A percentile compares a stretch with the other conserved stretches of the same genome.
phyloP scores from a whole-genome alignment of 768 basidiomycete genomes.

The Termitomyces sp. region DNA sequence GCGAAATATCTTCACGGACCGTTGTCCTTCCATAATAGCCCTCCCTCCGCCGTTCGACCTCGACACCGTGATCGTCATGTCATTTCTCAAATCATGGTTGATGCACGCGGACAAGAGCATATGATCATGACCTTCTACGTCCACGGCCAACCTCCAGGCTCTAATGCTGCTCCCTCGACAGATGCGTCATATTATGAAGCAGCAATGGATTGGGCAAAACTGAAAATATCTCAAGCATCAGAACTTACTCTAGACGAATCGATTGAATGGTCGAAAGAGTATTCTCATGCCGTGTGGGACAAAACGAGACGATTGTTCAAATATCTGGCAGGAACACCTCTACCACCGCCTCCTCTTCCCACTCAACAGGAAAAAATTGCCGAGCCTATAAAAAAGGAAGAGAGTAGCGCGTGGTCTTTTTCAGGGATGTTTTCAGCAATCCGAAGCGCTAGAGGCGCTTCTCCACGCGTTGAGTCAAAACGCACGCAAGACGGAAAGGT shows the following conservation, averaged over 20 bases:
- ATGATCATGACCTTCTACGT: constrained; percentile 84
- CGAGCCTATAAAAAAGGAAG: constrained; percentile 24
- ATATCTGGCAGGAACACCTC: constrained; percentile 66
- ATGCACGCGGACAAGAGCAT: constrained; percentile 73
- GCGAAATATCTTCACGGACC: constrained; percentile 65
- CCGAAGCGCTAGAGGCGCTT: constrained; percentile 31
- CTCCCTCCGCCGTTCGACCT: constrained; percentile 70
- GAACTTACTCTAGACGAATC: constrained; percentile 57
- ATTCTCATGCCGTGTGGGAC: constrained; percentile 37
- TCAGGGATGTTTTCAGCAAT: constrained; percentile 70
- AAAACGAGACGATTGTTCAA: constrained; percentile 57
- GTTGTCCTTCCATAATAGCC: constrained; percentile 76
- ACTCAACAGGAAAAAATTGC: constrained; percentile 25
- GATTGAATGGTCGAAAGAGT: constrained; percentile 42
- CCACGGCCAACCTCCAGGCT: constrained; percentile 51
- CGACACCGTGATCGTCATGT: constrained; percentile 83
- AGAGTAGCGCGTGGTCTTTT: constrained; percentile 48
- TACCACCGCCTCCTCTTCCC: constrained; percentile 32
- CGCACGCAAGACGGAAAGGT: constrained; percentile 34
- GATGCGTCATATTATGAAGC: constrained; percentile 45
- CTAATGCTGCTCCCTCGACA: constrained; percentile 20
- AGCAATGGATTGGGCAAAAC: constrained; percentile 38
- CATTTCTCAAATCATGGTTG: constrained; percentile 71
- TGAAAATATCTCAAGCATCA: constrained; percentile 35
- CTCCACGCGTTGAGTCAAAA: constrained; percentile 21